Evolutionary conservation across 1,139 yeast genomes (phyloP).

Genomic region (Trichomonascaceae sp.): DNA sequence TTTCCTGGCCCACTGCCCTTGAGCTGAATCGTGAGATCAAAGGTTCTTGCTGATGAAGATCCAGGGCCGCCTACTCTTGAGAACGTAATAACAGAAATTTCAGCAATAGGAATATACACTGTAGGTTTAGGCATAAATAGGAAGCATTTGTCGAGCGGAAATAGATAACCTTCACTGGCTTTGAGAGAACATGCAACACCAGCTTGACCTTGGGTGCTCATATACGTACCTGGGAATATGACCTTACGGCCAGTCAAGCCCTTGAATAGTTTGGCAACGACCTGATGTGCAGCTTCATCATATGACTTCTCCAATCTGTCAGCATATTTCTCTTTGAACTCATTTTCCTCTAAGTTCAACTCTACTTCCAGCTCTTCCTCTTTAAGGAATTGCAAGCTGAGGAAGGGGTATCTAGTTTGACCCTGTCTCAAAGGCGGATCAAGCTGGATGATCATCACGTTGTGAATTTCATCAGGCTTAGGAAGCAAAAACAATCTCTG

Average conservation of each 20-base stretch:
- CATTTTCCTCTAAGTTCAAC: conserved; percentile 77
- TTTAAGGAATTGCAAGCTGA: conserved; percentile 79
- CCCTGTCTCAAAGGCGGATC: conserved; percentile 96
- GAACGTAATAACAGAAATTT: conserved; percentile 68
- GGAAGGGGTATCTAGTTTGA: conserved; percentile 90
- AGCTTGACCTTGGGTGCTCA: conserved; percentile 58
- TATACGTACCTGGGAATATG: conserved; percentile 79
- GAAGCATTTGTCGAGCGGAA: conserved; percentile 85
- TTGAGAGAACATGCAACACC: conserved; percentile 89
- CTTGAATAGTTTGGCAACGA: conserved; percentile 80
- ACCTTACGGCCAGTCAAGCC: conserved; percentile 87
- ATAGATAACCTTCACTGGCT: conserved; percentile 91
- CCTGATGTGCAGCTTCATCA: conserved; percentile 79
- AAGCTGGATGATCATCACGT: conserved; percentile 77
- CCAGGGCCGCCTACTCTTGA: conserved; percentile 84
- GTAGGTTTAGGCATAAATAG: conserved; percentile 93
- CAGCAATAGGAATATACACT: conserved; percentile 80
- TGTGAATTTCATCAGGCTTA: conserved; percentile 89
- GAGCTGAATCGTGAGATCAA: conserved; percentile 77
- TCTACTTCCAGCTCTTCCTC: conserved; percentile 93
- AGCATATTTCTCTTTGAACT: conserved; percentile 68
- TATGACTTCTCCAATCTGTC: conserved; percentile 69
- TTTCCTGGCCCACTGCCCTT: conserved; percentile 49
- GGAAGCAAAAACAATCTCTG: conserved; percentile 90
- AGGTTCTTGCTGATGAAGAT: conserved; percentile 70